Evolutionary conservation across 371 early-diverging fungal genomes (phyloP).

Genomic region (Actinomucor elegans): DNA sequence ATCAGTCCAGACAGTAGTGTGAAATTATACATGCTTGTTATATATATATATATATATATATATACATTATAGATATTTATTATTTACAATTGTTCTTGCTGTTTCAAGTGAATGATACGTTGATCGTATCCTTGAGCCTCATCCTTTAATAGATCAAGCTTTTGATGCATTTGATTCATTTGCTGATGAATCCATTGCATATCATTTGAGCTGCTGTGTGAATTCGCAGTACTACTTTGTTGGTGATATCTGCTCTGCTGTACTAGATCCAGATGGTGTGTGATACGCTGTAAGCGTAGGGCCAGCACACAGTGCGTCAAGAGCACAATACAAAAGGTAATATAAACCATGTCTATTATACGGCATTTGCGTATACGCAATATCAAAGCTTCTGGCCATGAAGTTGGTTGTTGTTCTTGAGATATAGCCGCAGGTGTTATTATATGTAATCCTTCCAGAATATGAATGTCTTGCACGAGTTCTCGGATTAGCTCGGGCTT

Average conservation of each 20-base stretch:
- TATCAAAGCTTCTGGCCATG: not conserved
- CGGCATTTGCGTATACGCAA: not conserved
- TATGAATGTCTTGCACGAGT: slow-evolving; percentile 6
- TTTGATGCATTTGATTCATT: slow-evolving; percentile 6
- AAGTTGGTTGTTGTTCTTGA: not conserved
- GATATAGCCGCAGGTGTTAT: not conserved
- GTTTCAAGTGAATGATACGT: slow-evolving; percentile 8
- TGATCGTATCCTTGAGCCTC: slow-evolving; percentile 13
- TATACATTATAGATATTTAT: too few species aligned
- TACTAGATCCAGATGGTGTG: slow-evolving; percentile 1
- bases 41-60: too few species aligned
- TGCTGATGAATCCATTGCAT: slow-evolving; percentile 2
- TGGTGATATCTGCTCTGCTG: not conserved
- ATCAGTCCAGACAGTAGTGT: too few species aligned
- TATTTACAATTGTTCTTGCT: too few species aligned
- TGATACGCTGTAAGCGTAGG: slow-evolving; percentile 13
- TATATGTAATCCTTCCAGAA: slow-evolving; percentile 6
- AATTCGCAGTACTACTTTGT: too few species aligned
- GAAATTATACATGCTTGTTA: too few species aligned
- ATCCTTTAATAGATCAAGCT: slow-evolving; percentile 8
- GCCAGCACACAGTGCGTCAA: slow-evolving; percentile 19
- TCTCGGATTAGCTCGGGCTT: slow-evolving; percentile 9
- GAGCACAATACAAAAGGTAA: slow-evolving; percentile 7
- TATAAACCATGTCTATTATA: not conserved
- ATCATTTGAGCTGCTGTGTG: not conserved